Conservation (phyloP, 371 early-diverging fungal species). For the Rhizomucor pusillus region DNA sequence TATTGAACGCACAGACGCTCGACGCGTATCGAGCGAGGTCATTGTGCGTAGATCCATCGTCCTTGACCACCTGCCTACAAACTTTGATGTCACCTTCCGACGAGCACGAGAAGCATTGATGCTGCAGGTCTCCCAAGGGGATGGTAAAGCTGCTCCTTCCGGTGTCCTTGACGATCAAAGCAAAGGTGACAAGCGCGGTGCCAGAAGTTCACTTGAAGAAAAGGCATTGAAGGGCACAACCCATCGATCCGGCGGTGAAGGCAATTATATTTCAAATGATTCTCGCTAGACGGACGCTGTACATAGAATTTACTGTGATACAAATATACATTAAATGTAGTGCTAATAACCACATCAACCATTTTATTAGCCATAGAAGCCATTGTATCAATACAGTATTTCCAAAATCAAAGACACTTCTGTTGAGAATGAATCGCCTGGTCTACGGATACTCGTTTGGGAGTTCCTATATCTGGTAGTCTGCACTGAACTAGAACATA, state of each 20-base stretch:
- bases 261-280: background rate
- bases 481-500: too few relatives aligned
- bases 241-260: slow-evolving; percentile 3
- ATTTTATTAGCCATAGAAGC: too few relatives aligned
- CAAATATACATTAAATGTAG: too few relatives aligned
- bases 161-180: slow-evolving; percentile 1
- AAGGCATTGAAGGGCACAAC: slow-evolving; percentile 1
- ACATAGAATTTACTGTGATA: too few relatives aligned
- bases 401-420: too few relatives aligned
- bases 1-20: slow-evolving; percentile 37
- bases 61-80: slow-evolving; percentile 48
- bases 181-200: background rate
- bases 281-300: too few relatives aligned
- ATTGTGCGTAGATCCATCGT: slow-evolving; percentile 41
- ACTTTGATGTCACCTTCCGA: slow-evolving; percentile 45
- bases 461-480: too few relatives aligned
- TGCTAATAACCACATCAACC: too few relatives aligned
- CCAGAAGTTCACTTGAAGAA: background rate
- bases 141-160: background rate
- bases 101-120: slow-evolving; percentile 42
- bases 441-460: too few relatives aligned
- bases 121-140: slow-evolving; percentile 15
- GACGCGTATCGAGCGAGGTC: slow-evolving; percentile 37
- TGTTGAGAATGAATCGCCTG: too few relatives aligned
- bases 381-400: too few relatives aligned